A percentile compares a stretch with the other conserved stretches of the same genome.
Evolutionary conservation across 495 filamentous ascomycete species (phyloP).

Genomic region (Penicillium cataractarum): DNA sequence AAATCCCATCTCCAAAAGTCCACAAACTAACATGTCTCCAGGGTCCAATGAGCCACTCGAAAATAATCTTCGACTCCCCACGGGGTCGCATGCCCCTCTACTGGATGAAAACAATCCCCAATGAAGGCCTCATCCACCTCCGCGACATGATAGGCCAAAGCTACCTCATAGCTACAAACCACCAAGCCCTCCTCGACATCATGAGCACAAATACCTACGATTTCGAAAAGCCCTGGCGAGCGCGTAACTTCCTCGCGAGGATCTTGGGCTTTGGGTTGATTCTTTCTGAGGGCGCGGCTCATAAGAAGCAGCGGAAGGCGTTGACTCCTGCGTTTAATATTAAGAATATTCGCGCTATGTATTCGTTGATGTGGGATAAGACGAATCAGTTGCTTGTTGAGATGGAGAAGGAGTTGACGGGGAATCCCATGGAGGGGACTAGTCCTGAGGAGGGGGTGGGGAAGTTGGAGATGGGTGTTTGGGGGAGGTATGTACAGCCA

Average conservation of each 20-base stretch:
- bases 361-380: constrained; percentile 76
- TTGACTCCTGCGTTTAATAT: constrained; percentile 84
- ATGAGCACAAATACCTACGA: constrained; percentile 59
- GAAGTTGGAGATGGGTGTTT: constrained; percentile 68
- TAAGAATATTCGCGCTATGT: constrained; percentile 80
- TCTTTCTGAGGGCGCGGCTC: constrained; percentile 79
- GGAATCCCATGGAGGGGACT: constrained; percentile 40
- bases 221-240: constrained; percentile 53
- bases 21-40: constrained; percentile 19
- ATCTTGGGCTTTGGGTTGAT: constrained; percentile 79
- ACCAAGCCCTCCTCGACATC: constrained; percentile 54
- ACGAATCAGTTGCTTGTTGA: constrained; percentile 45
- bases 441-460: constrained; percentile 44
- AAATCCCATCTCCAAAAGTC: neutral
- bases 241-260: constrained; percentile 59
- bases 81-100: constrained; percentile 63
- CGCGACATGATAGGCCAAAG: constrained; percentile 43
- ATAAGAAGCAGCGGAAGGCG: constrained; percentile 71
- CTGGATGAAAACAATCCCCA: constrained; percentile 77
- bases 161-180: constrained; percentile 44
- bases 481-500: constrained; percentile 54
- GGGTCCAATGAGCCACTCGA: constrained; percentile 60
- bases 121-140: constrained; percentile 86
- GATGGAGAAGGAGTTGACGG: constrained; percentile 44
- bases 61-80: constrained; percentile 56